Evolutionary conservation across 805 yeast species (phyloP), one percentile per base, ranked within the genome.

Genomic region (Myxozyma kluyveri): DNA sequence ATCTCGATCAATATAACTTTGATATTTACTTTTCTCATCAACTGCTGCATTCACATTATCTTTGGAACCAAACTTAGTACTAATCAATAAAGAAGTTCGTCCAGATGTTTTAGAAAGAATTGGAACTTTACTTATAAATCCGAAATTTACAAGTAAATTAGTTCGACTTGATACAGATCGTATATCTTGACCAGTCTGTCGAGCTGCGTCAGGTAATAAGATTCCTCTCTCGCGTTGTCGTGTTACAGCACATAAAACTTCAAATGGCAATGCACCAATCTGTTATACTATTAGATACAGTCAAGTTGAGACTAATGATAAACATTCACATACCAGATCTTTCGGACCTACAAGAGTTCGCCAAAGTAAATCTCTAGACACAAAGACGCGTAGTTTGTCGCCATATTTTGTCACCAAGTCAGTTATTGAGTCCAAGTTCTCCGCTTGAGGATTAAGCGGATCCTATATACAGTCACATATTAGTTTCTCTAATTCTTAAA

Each of bases 161-260:
- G 69, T 61, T 23, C 76, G 64, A 6, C 72, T 67, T 48, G 63
- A 66, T 4, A 72, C 47, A 2, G 74, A 70, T 19, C 76, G 61
- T 1, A 73, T 67, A 47, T 72, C 76, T 52, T 72, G 76, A 17
- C 70, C 70, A 0, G 75, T 70, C 19, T 51, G 45, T 27, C 61
- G 57, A 19, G 71, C 63, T n/a, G 67, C 62, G 14, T 72, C 73
- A 7, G 70, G 63, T 5, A 64, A 64, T 0, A 72, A 65, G 2
- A 69, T 44, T 4, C 77, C 76, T 7, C 58, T 53, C 48, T 64
- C 62, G 56, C 80, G 62, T 50, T 66, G 50, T 69, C 78, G 62
- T 65, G 74, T 64, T 7, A 71, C 65, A 14, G 64, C 66, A 38
- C 70, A 62, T 4, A 73, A 64, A 21, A 73, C 55, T 33, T 68